A percentile compares a stretch with the other conserved stretches of the same genome.
These are phyloP conservation scores for Dactylorhiza incarnata DNA, from an alignment of 106 monocot species.

Conservation along the genomic window DNA sequence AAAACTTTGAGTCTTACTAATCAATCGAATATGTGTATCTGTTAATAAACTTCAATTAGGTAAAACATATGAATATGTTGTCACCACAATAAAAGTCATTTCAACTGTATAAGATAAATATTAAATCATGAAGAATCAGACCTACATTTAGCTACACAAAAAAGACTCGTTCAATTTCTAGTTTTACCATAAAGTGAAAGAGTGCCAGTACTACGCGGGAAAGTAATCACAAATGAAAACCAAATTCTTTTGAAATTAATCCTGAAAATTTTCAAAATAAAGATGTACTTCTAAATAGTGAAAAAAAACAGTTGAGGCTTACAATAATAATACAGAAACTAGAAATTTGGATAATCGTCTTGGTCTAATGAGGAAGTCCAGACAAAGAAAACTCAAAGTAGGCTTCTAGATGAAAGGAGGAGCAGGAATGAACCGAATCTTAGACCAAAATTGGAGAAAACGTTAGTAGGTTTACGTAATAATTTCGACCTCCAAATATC, in stretches of 20 bases:
- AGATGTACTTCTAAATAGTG: neutral
- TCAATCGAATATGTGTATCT: neutral
- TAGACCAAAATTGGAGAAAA: too few species aligned
- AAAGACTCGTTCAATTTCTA: neutral
- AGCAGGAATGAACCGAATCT: too few species aligned
- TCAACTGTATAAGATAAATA: neutral
- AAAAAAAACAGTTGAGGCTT: neutral
- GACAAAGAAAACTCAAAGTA: too few species aligned
- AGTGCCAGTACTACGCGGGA: neutral
- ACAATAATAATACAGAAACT: neutral
- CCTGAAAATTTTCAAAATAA: neutral
- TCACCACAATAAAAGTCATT: neutral
- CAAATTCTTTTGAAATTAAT: neutral
- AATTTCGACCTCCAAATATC: too few species aligned
- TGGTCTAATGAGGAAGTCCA: neutral
- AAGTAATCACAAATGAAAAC: neutral
- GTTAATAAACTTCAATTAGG: neutral
- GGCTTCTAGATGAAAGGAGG: too few species aligned
- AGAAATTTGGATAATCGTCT: neutral
- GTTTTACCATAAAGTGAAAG: neutral
- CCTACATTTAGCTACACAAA: neutral
- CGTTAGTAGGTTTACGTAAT: too few species aligned
- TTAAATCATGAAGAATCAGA: neutral
- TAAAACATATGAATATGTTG: neutral
- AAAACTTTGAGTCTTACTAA: neutral